A percentile compares a stretch with the other conserved stretches of the same genome.
phyloP scores from a whole-genome alignment of 805 yeast species.

The Metschnikowia similis region DNA sequence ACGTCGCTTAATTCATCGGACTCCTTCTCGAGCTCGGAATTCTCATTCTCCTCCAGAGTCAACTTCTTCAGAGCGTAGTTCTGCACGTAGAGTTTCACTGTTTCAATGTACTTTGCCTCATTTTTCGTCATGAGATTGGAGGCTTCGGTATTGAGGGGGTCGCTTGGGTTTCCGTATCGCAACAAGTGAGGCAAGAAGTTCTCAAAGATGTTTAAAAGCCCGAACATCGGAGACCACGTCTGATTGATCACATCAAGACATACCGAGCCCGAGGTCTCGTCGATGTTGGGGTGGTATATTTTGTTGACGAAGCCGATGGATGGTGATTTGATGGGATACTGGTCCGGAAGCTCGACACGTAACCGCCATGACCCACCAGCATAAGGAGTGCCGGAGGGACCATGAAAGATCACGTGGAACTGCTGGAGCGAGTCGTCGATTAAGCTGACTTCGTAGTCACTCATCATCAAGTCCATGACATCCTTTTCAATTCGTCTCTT shows the following conservation, averaged over 20 bases:
- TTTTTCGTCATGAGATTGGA: slow-evolving; percentile 72
- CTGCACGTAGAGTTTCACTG: slow-evolving; percentile 69
- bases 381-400: slow-evolving; percentile 81
- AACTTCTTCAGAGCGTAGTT: slow-evolving; percentile 47
- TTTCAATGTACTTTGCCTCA: slow-evolving; percentile 58
- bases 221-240: slow-evolving; percentile 98
- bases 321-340: slow-evolving; percentile 93
- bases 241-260: slow-evolving; percentile 95
- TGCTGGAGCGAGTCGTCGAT: slow-evolving; percentile 78
- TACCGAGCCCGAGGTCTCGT: slow-evolving; percentile 84
- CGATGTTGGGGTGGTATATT: slow-evolving; percentile 94
- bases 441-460: slow-evolving; percentile 82
- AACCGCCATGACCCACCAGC: slow-evolving; percentile 87
- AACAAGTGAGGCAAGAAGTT: slow-evolving; percentile 88
- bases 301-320: slow-evolving; percentile 90
- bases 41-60: slow-evolving; percentile 39
- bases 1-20: slow-evolving; percentile 44
- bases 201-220: slow-evolving; percentile 84
- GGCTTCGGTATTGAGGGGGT: slow-evolving; percentile 90
- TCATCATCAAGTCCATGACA: slow-evolving; percentile 95
- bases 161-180: slow-evolving; percentile 90
- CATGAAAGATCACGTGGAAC: slow-evolving; percentile 77
- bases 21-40: slow-evolving; percentile 32
- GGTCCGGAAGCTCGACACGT: slow-evolving; percentile 91
- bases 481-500: slow-evolving; percentile 87